Conservation (phyloP, 352 stramenopile genomes). For the Globisporangium uncinulatum region DNA sequence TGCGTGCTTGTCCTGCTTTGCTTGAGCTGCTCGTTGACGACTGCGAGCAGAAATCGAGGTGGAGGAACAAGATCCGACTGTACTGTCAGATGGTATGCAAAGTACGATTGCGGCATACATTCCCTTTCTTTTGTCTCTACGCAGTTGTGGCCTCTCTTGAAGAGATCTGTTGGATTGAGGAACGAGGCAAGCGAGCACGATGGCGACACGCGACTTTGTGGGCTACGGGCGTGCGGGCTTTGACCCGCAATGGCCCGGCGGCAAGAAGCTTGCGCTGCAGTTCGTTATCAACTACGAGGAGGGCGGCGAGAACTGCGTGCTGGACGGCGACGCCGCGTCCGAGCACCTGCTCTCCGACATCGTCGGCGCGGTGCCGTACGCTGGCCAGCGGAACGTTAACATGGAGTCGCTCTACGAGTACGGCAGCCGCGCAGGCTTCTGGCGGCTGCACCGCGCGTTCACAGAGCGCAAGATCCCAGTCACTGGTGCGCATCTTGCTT, state of each 20-base stretch:
- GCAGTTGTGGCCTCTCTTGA: no score
- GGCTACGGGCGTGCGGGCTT: constrained; percentile 79
- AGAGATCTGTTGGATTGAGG: no score
- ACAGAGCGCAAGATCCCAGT: constrained; percentile 82
- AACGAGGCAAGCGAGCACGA: not conserved
- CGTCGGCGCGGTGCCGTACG: constrained; percentile 71
- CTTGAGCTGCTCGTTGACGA: constrained; percentile 11
- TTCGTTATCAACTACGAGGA: constrained; percentile 98
- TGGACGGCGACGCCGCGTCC: constrained; percentile 85
- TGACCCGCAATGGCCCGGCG: constrained; percentile 75
- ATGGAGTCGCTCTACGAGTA: constrained; percentile 97
- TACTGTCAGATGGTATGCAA: not conserved
- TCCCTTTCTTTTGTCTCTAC: no score
- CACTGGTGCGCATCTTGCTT: constrained; percentile 30
- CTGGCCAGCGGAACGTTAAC: constrained; percentile 83
- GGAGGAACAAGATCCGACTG: constrained; percentile 8
- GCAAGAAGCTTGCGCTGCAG: constrained; percentile 87
- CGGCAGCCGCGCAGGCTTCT: constrained; percentile 92
- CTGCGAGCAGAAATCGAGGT: not conserved
- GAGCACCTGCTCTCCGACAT: constrained; percentile 94
- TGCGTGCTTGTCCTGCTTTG: constrained; percentile 4
- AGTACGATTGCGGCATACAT: constrained; percentile 8
- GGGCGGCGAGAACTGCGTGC: constrained; percentile 91
- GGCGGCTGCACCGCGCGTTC: constrained; percentile 91
- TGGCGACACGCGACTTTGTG: constrained; percentile 66